Evolutionary conservation across 768 basidiomycete species (phyloP), one percentile per base, ranked within the genome.

Genomic region (Clavaria fumosa): DNA sequence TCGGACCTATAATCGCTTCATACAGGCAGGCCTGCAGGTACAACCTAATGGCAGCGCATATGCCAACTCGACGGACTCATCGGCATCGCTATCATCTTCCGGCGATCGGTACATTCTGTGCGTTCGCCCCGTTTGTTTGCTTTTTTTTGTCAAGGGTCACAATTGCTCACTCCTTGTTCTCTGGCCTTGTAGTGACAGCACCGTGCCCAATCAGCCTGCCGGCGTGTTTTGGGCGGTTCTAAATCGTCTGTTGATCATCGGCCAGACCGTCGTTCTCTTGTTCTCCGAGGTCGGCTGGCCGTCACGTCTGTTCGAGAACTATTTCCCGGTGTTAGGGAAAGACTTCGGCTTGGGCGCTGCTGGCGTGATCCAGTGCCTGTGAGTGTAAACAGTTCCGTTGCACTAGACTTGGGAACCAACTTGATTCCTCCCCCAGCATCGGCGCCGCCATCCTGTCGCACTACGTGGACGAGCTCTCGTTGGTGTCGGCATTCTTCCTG

Each of bases 181-280:
- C n/a, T n/a, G n/a, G n/a, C n/a, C n/a, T n/a, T n/a, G n/a, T 39
- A 72, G 60, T 45, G 79, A 72, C 41, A 83, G 77, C 55, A 85
- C 85, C 2, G 85, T 95, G 4, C 89, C 89, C 3, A 85, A 86
- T 56, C 88, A 93, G 54, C 70, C 83, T 21, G 89, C 83, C 14
- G 89, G 89, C 19, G 70, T 73, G 6, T 93, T 95, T 60, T 95
- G 88, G 83, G 82, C 84, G 4, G 75, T 93, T 43, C 62, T 91
- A 44, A 85, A 86, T 57, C 68, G 84, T 42, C 67, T 93, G 39
- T 70, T 93, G 55, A 85, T 93, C 55, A 72, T 89, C 43, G 76
- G 82, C 56, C 82, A 90, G 62, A 70, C 78, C 43, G 54, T 89
- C 49, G 64, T 86, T 22, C 75, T 93, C 50, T 57, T 89, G 43